Conservation (phyloP, 805 yeast species). For the Tetrapisispora namnaoensis region DNA sequence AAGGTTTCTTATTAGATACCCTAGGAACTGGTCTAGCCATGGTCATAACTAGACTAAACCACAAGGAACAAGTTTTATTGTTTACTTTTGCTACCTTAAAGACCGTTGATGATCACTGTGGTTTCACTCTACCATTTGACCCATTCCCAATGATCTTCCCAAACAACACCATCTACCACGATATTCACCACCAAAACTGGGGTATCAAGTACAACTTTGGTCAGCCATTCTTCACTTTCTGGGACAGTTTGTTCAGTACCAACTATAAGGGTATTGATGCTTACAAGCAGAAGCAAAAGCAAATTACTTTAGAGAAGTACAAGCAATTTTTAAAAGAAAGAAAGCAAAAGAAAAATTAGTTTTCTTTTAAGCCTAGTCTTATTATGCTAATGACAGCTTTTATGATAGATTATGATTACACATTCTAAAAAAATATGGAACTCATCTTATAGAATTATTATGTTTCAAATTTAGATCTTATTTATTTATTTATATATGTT, state of each 20-base stretch:
- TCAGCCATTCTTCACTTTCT: slow-evolving; percentile 91
- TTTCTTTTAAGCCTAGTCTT: too few relatives aligned
- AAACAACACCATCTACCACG: slow-evolving; percentile 91
- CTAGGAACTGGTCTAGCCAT: slow-evolving; percentile 84
- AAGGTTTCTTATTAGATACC: slow-evolving; percentile 88
- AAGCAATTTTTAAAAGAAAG: slow-evolving; percentile 39
- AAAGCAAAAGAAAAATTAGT: slow-evolving; percentile 7
- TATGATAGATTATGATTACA: not conserved
- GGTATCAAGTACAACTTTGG: slow-evolving; percentile 89
- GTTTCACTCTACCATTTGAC: slow-evolving; percentile 89
- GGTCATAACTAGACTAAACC: slow-evolving; percentile 49
- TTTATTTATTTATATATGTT: too few relatives aligned
- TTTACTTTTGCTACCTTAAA: slow-evolving; percentile 87
- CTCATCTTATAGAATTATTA: not conserved
- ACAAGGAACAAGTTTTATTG: slow-evolving; percentile 66
- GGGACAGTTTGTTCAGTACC: slow-evolving; percentile 74
- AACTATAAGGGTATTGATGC: slow-evolving; percentile 57
- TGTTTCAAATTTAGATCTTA: too few relatives aligned
- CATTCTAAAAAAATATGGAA: not conserved
- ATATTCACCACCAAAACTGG: slow-evolving; percentile 93
- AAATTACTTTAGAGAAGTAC: slow-evolving; percentile 58
- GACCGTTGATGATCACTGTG: slow-evolving; percentile 98
- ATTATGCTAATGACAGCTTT: not conserved
- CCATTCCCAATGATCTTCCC: slow-evolving; percentile 87
- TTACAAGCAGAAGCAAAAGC: slow-evolving; percentile 40